A percentile compares a stretch with the other conserved stretches of the same genome.
phyloP scores from a whole-genome alignment of 768 basidiomycete species.

The Tubosaeta sp. region DNA sequence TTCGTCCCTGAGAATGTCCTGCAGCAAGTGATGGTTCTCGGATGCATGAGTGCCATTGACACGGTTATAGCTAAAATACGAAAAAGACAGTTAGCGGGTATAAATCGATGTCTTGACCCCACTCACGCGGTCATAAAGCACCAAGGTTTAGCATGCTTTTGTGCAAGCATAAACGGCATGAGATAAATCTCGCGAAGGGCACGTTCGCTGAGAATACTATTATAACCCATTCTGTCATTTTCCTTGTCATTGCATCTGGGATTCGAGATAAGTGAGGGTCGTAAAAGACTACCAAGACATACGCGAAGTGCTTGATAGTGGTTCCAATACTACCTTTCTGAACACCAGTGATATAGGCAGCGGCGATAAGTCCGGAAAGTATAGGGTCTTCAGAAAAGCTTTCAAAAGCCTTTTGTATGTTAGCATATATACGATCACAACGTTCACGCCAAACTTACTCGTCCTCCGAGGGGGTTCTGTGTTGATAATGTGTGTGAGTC shows the following conservation, averaged over 20 bases:
- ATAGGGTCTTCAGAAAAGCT: slow-evolving; percentile 77
- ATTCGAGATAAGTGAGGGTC: not conserved
- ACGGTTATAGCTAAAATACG: slow-evolving; percentile 54
- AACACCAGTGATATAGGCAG: slow-evolving; percentile 72
- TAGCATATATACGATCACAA: slow-evolving; percentile 4
- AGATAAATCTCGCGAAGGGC: slow-evolving; percentile 58
- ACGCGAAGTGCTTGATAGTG: slow-evolving; percentile 82
- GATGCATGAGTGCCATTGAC: slow-evolving; percentile 72
- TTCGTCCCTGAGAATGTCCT: slow-evolving; percentile 62
- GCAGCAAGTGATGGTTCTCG: slow-evolving; percentile 58
- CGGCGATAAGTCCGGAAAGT: slow-evolving; percentile 65
- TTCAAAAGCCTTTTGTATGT: slow-evolving; percentile 55
- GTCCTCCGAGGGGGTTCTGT: slow-evolving; percentile 67
- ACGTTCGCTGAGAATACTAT: slow-evolving; percentile 46
- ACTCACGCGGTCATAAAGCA: slow-evolving; percentile 59
- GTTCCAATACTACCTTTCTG: slow-evolving; percentile 74
- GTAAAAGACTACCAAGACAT: slow-evolving; percentile 11
- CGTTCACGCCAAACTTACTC: slow-evolving; percentile 36
- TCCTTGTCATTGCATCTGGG: slow-evolving; percentile 76
- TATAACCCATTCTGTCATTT: slow-evolving; percentile 63
- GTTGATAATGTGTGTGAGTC: not conserved
- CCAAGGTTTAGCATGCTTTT: slow-evolving; percentile 51
- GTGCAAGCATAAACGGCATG: slow-evolving; percentile 57
- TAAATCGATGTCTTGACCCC: not conserved
- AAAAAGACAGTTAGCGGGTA: not conserved